Evolutionary conservation across 23 red algal genomes (phyloP).

Genomic region (Chondrus crispus): DNA sequence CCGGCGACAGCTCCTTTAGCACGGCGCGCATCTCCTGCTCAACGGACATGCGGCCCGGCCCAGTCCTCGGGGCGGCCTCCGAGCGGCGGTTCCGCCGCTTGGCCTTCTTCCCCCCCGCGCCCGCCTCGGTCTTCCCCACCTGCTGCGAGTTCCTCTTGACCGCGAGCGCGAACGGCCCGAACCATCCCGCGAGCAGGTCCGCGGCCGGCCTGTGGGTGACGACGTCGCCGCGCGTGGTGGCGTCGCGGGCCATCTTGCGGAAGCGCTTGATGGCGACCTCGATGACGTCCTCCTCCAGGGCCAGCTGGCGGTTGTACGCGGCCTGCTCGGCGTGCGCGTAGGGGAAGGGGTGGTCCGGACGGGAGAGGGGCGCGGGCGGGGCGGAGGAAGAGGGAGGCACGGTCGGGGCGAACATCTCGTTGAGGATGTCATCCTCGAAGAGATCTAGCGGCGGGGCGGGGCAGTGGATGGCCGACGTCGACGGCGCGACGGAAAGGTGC

Average conservation of each 20-base stretch:
- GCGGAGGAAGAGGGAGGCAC: neutral
- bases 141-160: conserved; percentile 40
- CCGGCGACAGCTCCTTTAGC: conserved; percentile 13
- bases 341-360: neutral
- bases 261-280: conserved; percentile 62
- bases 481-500: neutral
- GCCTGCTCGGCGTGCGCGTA: conserved; percentile 11
- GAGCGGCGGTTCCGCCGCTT: neutral
- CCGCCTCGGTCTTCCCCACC: neutral
- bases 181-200: conserved; percentile 67
- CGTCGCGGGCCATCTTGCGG: conserved; percentile 22
- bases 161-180: conserved; percentile 54
- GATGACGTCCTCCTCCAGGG: conserved; percentile 61
- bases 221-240: conserved; percentile 76
- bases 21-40: neutral
- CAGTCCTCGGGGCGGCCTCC: neutral
- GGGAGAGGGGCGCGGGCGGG: neutral
- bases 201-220: conserved; percentile 38
- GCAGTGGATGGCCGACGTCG: neutral
- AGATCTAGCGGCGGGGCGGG: neutral
- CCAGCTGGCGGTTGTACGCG: conserved; percentile 46
- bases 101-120: neutral
- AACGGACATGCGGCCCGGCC: neutral
- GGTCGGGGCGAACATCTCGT: conserved; percentile 5
- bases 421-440: conserved; percentile 38